Evolutionary conservation across 2,329 filamentous ascomycete species (phyloP).

Genomic region (Alternaria sp.): DNA sequence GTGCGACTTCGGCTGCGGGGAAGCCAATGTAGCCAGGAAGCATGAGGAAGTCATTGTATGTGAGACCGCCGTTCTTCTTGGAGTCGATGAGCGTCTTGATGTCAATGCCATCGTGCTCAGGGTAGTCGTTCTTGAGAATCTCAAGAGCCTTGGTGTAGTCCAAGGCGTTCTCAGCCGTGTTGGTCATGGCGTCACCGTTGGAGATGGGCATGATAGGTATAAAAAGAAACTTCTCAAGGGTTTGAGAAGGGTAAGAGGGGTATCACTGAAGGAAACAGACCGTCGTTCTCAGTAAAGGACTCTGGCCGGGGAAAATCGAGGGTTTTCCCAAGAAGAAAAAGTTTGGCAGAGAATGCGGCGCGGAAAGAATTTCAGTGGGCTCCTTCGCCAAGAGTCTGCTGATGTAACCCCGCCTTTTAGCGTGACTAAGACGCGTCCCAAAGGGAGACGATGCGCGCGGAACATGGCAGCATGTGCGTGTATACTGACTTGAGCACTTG

Average conservation of each 20-base stretch:
- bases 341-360: constrained; percentile 23
- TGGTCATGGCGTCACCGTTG: constrained; percentile 68
- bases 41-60: constrained; percentile 98
- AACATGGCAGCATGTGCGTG: not conserved
- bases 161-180: constrained; percentile 66
- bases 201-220: constrained; percentile 72
- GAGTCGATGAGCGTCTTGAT: constrained; percentile 89
- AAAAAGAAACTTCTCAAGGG: constrained; percentile 43
- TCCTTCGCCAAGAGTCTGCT: constrained; percentile 13
- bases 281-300: constrained; percentile 40
- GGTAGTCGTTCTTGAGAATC: constrained; percentile 79
- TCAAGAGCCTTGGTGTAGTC: constrained; percentile 81
- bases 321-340: constrained; percentile 59
- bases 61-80: constrained; percentile 89
- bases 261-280: constrained; percentile 44
- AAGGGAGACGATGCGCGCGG: not conserved
- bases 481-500: not conserved
- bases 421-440: constrained; percentile 22
- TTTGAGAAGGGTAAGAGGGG: constrained; percentile 31
- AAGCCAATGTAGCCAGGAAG: constrained; percentile 99
- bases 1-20: constrained; percentile 83
- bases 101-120: constrained; percentile 83
- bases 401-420: constrained; percentile 32
- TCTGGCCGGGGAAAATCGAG: constrained; percentile 66
- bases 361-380: constrained; percentile 37